Evolutionary conservation across 2,329 filamentous ascomycete genomes (phyloP), one percentile per base, ranked within the genome.

Genomic region (Pleomassaria siparia): DNA sequence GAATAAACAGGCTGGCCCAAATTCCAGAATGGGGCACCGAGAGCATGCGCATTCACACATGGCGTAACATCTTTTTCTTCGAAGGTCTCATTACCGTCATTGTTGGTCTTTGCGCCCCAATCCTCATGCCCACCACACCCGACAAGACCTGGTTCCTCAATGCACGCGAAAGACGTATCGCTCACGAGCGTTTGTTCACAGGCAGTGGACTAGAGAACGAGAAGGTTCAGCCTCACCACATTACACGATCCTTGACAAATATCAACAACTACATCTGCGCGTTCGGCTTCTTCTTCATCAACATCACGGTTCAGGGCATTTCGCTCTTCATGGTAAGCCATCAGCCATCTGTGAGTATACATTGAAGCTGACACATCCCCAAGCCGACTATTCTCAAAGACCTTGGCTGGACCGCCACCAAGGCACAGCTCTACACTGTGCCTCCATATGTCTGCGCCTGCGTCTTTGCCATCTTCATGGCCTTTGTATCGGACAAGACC

Each of bases 261-360:
- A 74, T 84, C 59, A 81, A 82, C 67, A 83, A 81, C 69, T 79
- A 80, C 59, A 77, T 81, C 32, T 83, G 80, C 60, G 80, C 79
- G 1, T 59, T 76, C 4, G 80, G 80, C 6, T 83, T 83, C 72
- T 81, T 83, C 68, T 71, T 77, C 56, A 79, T 82, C 70, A 83
- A 84, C 65, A 78, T 84, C 56, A 82, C 80, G 1, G 80, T 84
- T 2, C 80, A 83, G 47, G 66, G 68, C 21, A 69, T 72, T 26
- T 67, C 68, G 1, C 56, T 72, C 0, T 72, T 72, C 53, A 64
- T 72, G 67, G 68, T 69, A 58, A 54, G 62, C 46, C 12, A 2
- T 16, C 35, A 25, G 13, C 11, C 15, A 3, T 13, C 6, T 7
- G 15, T 4, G 10, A 21, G 16, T 26, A 2, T 18, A 29, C 15